A percentile compares a stretch with the other conserved stretches of the same genome.
phyloP scores from a whole-genome alignment of 495 filamentous ascomycete species.

The Opeltia flavorubescens region DNA sequence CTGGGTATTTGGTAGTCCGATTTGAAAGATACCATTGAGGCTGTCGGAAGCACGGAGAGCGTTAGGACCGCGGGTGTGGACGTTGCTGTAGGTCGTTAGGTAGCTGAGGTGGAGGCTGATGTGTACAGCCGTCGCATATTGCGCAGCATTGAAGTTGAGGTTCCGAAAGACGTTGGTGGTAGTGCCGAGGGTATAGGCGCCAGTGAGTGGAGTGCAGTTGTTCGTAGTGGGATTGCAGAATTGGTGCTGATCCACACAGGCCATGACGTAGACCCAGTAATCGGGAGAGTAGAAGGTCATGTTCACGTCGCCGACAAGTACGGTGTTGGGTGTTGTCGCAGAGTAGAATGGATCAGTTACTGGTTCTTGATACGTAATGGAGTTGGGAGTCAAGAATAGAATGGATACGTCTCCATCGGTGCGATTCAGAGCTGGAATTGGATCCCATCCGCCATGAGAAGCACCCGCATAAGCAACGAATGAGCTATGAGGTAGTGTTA shows the following conservation, averaged over 20 bases:
- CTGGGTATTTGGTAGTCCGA: constrained; percentile 18
- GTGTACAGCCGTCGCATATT: constrained; percentile 29
- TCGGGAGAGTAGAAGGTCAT: constrained; percentile 10
- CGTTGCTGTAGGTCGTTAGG: constrained; percentile 21
- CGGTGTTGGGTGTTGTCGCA: constrained; percentile 3
- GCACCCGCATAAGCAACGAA: background rate
- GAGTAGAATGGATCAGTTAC: constrained; percentile 16
- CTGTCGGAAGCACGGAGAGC: constrained; percentile 16
- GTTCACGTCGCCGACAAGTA: background rate
- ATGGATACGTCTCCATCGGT: constrained; percentile 23
- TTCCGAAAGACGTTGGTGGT: constrained; percentile 22
- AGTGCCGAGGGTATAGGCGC: background rate
- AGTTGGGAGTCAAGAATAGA: constrained; percentile 19
- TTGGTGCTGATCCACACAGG: constrained; percentile 20
- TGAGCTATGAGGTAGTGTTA: background rate
- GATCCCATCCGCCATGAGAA: constrained; percentile 1
- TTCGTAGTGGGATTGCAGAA: constrained; percentile 16
- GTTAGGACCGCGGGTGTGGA: constrained; percentile 19
- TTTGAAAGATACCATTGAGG: constrained; percentile 8
- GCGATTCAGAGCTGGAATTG: constrained; percentile 16
- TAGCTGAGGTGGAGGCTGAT: constrained; percentile 20
- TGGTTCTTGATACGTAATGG: constrained; percentile 13
- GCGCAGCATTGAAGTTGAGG: constrained; percentile 32
- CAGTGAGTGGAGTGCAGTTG: constrained; percentile 10
- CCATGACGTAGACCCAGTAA: constrained; percentile 8